Evolutionary conservation across 2,329 filamentous ascomycete species (phyloP).

Genomic region (Ophiostoma tasmaniense): DNA sequence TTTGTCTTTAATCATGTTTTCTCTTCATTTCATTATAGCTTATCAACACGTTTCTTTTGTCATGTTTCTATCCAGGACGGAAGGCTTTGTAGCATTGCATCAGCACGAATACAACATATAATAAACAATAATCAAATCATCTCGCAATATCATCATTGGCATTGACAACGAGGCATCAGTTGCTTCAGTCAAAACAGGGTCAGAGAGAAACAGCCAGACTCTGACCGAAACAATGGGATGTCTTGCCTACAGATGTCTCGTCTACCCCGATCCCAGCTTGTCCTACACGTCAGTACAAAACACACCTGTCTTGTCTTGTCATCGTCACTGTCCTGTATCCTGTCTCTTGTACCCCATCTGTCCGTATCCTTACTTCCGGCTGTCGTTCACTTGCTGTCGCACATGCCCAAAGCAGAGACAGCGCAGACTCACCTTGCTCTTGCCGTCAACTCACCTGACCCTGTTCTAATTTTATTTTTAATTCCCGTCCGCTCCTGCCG

Average conservation of each 20-base stretch:
- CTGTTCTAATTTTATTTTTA: background rate
- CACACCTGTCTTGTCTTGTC: background rate
- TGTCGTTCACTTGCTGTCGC: background rate
- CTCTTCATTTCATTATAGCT: too few relatives aligned
- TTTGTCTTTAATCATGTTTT: background rate
- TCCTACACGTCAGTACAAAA: background rate
- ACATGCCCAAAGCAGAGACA: too few relatives aligned
- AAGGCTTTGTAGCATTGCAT: background rate
- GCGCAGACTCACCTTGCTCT: background rate
- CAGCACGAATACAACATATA: too few relatives aligned
- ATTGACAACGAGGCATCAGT: background rate
- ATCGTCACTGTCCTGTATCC: background rate
- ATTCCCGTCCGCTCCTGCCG: background rate
- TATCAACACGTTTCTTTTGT: background rate
- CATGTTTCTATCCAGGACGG: background rate
- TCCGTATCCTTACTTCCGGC: background rate
- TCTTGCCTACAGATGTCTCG: background rate
- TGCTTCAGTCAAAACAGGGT: background rate
- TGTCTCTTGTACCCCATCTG: background rate
- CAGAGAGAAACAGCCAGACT: background rate
- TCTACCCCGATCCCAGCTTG: background rate
- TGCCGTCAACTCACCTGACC: background rate
- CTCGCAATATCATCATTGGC: too few relatives aligned
- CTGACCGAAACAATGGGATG: background rate
- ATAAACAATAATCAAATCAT: too few relatives aligned